Evolutionary conservation across 805 yeast species (phyloP).

Genomic region (Trichomonascus vanleenenianus): DNA sequence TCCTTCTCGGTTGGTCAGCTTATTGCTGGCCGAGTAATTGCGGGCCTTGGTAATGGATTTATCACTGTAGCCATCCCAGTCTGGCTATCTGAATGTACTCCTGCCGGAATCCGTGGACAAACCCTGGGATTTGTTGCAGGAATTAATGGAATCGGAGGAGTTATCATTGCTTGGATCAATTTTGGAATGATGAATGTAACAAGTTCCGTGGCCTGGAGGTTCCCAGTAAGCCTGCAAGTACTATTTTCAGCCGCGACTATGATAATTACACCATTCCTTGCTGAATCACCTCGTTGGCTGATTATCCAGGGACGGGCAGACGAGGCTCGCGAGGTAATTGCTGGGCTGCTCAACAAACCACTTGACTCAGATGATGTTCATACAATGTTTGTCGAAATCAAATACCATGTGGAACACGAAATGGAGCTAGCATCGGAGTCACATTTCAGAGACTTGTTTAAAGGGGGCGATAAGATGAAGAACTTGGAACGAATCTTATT

Average conservation of each 20-base stretch:
- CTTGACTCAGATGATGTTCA: neutral
- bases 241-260: conserved; percentile 52
- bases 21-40: conserved; percentile 57
- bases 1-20: conserved; percentile 56
- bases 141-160: conserved; percentile 59
- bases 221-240: conserved; percentile 64
- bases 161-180: conserved; percentile 67
- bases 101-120: conserved; percentile 55
- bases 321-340: conserved; percentile 38
- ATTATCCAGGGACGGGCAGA: conserved; percentile 55
- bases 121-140: conserved; percentile 58
- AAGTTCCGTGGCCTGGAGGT: conserved; percentile 50
- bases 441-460: neutral
- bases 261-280: conserved; percentile 44
- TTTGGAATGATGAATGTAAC: conserved; percentile 54
- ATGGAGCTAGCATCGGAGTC: neutral
- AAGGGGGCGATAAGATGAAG: neutral
- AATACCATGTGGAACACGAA: neutral
- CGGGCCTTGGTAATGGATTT: conserved; percentile 68
- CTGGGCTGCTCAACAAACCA: conserved; percentile 30
- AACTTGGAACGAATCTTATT: conserved; percentile 40
- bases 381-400: neutral
- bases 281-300: conserved; percentile 79
- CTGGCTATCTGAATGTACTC: conserved; percentile 67
- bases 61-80: conserved; percentile 72